Evolutionary conservation across 352 stramenopile species (phyloP), one percentile per base, ranked within the genome.

Genomic region (Pythium aquatile): DNA sequence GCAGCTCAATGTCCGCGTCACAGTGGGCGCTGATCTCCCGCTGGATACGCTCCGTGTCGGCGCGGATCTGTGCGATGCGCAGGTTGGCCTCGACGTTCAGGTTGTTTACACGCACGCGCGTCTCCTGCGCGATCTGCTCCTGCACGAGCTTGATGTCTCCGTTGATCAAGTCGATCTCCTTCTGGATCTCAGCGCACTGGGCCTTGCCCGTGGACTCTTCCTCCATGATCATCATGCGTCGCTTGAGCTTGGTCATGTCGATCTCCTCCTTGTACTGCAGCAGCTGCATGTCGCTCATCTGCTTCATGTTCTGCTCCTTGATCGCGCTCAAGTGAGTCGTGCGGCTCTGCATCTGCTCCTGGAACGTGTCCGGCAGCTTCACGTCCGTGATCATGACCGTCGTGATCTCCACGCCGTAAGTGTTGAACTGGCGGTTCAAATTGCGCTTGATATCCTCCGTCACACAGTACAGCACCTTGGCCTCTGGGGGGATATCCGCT

Each of bases 271-370:
- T 78, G 68, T 78, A 81, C 55, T 74, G 66, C 29, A 93, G 70
- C 66, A 83, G 65, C 68, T 89, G 79, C 84, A 93, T 89, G 68
- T 86, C 80, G 64, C 74, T 83, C 65, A 88, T 80, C 62, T 90
- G 84, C 67, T 91, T 86, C 84, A 91, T 91, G 58, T 78, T 86
- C 62, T 91, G 78, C 73, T 90, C 78, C 46, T 85, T 81, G 72
- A 89, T 82, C 39, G 81, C 72, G 61, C 77, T 87, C 60, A 83
- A 73, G 51, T 88, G 76, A 51, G 85, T 78, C 53, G 83, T 90
- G 57, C 80, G 83, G 59, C 76, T 78, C 48, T 79, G 72, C 79
- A 90, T 90, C 59, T 90, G 83, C 47, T 78, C 63, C 57, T 84
- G 76, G 61, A 93, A 88, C 14, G 69, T 69, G 17, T 83, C 56